Percentiles rank a stretch among this genome's conserved stretches.
phyloP scores from a whole-genome alignment of 768 basidiomycete species.

The Mycena alexandri region DNA sequence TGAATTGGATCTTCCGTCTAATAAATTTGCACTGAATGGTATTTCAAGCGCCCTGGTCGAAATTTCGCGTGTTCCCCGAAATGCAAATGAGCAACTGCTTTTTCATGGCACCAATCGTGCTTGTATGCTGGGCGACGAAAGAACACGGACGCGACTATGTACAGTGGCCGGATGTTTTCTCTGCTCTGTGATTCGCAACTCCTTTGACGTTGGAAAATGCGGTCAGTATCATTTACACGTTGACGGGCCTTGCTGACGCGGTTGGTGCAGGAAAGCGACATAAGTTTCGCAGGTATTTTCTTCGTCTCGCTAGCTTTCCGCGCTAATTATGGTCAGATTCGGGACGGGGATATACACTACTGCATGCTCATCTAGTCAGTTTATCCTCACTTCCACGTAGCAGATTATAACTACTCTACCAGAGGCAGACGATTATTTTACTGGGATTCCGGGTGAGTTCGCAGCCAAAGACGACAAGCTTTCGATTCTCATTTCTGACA shows the following conservation, averaged over 20 bases:
- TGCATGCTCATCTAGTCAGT: slow-evolving; percentile 73
- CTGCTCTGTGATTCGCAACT: slow-evolving; percentile 68
- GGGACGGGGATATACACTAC: slow-evolving; percentile 80
- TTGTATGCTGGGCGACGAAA: slow-evolving; percentile 70
- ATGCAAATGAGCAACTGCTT: slow-evolving; percentile 68
- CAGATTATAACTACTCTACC: slow-evolving; percentile 18
- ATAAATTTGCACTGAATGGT: background rate
- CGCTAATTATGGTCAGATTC: slow-evolving; percentile 56
- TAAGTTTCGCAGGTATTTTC: slow-evolving; percentile 62
- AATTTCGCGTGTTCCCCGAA: slow-evolving; percentile 42
- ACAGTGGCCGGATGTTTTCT: slow-evolving; percentile 62
- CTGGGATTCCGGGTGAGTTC: slow-evolving; percentile 49
- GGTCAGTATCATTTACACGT: slow-evolving; percentile 52
- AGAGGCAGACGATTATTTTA: slow-evolving; percentile 78
- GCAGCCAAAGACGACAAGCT: too few relatives aligned
- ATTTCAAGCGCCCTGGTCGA: slow-evolving; percentile 47
- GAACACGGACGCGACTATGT: slow-evolving; percentile 61
- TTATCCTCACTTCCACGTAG: background rate
- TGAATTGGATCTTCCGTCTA: slow-evolving; percentile 3
- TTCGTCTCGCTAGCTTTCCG: background rate
- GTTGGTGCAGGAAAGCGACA: slow-evolving; percentile 61
- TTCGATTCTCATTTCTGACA: too few relatives aligned
- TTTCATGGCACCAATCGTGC: slow-evolving; percentile 77
- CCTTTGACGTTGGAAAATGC: slow-evolving; percentile 71
- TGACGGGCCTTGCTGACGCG: background rate